Evolutionary conservation across 805 yeast species (phyloP).

Genomic region (Nakazawaea ernobii): DNA sequence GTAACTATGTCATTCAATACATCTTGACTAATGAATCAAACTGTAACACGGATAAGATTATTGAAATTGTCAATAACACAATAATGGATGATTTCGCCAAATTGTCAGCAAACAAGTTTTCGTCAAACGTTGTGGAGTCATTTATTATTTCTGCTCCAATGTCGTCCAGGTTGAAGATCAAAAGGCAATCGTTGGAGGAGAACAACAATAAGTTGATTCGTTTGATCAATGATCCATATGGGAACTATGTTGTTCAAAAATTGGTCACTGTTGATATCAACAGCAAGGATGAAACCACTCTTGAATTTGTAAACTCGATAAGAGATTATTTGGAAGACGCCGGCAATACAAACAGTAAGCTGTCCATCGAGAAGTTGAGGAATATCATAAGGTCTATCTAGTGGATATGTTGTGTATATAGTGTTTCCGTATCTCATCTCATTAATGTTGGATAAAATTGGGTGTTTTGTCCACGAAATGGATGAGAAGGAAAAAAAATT

Average conservation of each 20-base stretch:
- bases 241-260: conserved; percentile 95
- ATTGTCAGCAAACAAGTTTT: conserved; percentile 94
- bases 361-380: conserved; percentile 12
- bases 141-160: conserved; percentile 52
- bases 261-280: conserved; percentile 38
- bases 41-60: conserved; percentile 45
- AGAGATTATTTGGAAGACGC: conserved; percentile 3
- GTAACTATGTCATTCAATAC: conserved; percentile 96
- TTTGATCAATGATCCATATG: conserved; percentile 98
- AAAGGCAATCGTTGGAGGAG: conserved; percentile 27
- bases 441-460: not conserved
- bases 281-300: conserved; percentile 1
- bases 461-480: not conserved
- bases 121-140: conserved; percentile 95
- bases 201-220: conserved; percentile 66
- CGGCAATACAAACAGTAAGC: conserved; percentile 6
- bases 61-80: conserved; percentile 61
- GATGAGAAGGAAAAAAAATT: not conserved
- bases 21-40: conserved; percentile 82
- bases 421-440: not conserved
- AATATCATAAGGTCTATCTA: conserved; percentile 2
- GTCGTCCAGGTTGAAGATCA: conserved; percentile 60
- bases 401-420: not conserved
- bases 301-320: conserved; percentile 2
- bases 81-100: conserved; percentile 46